Conservation (phyloP, 345 rosid species). For the Aethionema arabicum region DNA sequence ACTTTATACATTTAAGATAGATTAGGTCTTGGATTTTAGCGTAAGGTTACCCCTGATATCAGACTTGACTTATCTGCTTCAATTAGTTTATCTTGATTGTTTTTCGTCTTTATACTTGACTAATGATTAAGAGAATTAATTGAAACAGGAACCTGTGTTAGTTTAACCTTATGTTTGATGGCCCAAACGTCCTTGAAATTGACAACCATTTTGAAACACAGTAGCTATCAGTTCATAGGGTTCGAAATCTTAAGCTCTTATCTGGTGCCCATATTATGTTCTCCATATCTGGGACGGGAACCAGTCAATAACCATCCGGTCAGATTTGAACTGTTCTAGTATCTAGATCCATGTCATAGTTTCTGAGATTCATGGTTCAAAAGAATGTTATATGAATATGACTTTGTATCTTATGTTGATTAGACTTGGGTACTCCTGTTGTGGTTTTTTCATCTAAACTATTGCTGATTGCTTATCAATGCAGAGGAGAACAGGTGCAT, state of each 20-base stretch:
- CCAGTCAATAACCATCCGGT: conserved; percentile 11
- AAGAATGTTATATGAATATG: conserved; percentile 12
- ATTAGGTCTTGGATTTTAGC: conserved; percentile 6
- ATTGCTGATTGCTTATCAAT: conserved; percentile 36
- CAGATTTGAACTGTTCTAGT: conserved; percentile 12
- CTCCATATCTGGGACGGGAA: conserved; percentile 12
- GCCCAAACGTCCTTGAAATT: conserved; percentile 14
- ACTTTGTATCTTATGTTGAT: conserved; percentile 29
- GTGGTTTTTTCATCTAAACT: conserved; percentile 24
- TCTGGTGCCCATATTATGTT: background rate
- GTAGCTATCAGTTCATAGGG: conserved; percentile 2
- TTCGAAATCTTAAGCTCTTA: conserved; percentile 5
- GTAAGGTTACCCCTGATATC: conserved; percentile 5
- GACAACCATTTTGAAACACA: conserved; percentile 14
- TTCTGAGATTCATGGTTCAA: conserved; percentile 7
- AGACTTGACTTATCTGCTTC: conserved; percentile 17
- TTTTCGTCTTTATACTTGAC: conserved; percentile 4
- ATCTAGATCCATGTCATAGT: conserved; percentile 7
- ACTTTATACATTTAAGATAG: background rate
- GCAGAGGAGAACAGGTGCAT: conserved; percentile 91
- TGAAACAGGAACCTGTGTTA: conserved; percentile 15
- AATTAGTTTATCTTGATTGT: conserved; percentile 5
- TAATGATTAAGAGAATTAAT: conserved; percentile 19
- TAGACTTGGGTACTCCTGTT: conserved; percentile 22
- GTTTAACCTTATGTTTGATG: conserved; percentile 18